Evolutionary conservation across 2,329 filamentous ascomycete species (phyloP).

Genomic region (Metarhizium album): DNA sequence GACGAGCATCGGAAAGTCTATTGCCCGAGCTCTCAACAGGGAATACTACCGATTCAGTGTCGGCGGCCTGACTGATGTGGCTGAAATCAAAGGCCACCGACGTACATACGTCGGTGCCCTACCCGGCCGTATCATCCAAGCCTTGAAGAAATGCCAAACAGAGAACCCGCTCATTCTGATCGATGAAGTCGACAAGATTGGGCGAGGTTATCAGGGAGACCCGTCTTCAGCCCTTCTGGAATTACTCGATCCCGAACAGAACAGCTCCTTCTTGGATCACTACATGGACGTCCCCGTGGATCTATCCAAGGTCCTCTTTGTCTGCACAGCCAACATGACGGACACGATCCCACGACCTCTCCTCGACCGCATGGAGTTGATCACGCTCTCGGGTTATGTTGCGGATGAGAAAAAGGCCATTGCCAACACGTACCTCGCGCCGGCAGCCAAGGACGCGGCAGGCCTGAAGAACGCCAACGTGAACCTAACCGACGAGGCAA

Average conservation of each 20-base stretch:
- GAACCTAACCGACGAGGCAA: slow-evolving; percentile 73
- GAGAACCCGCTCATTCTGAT: slow-evolving; percentile 96
- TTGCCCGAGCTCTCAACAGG: slow-evolving; percentile 84
- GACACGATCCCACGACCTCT: slow-evolving; percentile 93
- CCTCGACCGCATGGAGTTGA: slow-evolving; percentile 95
- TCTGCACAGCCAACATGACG: slow-evolving; percentile 98
- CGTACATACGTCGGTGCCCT: slow-evolving; percentile 93
- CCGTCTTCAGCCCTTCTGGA: slow-evolving; percentile 90
- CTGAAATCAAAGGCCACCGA: slow-evolving; percentile 96
- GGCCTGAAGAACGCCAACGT: slow-evolving; percentile 87
- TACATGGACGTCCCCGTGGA: slow-evolving; percentile 98
- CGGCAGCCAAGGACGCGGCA: slow-evolving; percentile 86
- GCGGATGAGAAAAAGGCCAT: slow-evolving; percentile 99
- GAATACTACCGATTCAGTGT: slow-evolving; percentile 99
- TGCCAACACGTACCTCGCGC: slow-evolving; percentile 82
- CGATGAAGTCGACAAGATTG: slow-evolving; percentile 97
- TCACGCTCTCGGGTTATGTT: slow-evolving; percentile 91
- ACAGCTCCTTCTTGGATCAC: slow-evolving; percentile 93
- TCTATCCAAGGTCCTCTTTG: slow-evolving; percentile 92
- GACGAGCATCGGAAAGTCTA: slow-evolving; percentile 97
- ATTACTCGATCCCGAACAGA: slow-evolving; percentile 91
- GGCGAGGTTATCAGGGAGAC: slow-evolving; percentile 90
- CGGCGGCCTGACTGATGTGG: slow-evolving; percentile 90
- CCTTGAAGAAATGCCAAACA: slow-evolving; percentile 96
- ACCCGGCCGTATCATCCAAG: slow-evolving; percentile 93